phyloP scores from a whole-genome alignment of 345 rosid species.

The Crucihimalaya himalaica region DNA sequence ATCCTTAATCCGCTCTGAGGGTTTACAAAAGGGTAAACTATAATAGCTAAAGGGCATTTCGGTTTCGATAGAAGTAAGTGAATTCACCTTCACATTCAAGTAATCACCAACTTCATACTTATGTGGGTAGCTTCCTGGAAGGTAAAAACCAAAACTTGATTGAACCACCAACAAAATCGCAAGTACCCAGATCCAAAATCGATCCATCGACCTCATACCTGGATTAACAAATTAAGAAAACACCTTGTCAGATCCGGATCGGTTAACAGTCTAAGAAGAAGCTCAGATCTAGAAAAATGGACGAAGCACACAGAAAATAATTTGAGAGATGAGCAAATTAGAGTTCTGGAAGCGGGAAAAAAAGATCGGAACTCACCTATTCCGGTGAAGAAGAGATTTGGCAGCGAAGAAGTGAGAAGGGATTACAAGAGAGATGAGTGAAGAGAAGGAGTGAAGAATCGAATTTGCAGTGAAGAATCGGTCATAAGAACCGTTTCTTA shows the following conservation, averaged over 20 bases:
- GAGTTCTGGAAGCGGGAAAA: too few relatives aligned
- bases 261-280: background rate
- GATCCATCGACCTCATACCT: conserved; percentile 42
- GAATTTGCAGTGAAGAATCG: too few relatives aligned
- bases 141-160: conserved; percentile 61
- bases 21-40: conserved; percentile 77
- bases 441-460: too few relatives aligned
- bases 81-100: conserved; percentile 82
- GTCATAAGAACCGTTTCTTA: too few relatives aligned
- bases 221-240: background rate
- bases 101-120: conserved; percentile 58
- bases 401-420: too few relatives aligned
- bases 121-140: conserved; percentile 83
- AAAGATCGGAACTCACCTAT: too few relatives aligned
- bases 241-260: conserved; percentile 27
- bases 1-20: conserved; percentile 78
- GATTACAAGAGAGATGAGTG: too few relatives aligned
- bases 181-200: conserved; percentile 55
- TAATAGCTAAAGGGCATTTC: conserved; percentile 86
- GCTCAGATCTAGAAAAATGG: conserved; percentile 22
- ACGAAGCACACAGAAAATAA: background rate
- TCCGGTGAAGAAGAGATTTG: too few relatives aligned
- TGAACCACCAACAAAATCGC: conserved; percentile 43
- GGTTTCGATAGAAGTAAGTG: conserved; percentile 82
- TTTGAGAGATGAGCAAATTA: background rate